Percentiles rank a stretch among this genome's conserved stretches.
Conservation (phyloP, 73 alveolate species). For the Breviolum minutum region DNA sequence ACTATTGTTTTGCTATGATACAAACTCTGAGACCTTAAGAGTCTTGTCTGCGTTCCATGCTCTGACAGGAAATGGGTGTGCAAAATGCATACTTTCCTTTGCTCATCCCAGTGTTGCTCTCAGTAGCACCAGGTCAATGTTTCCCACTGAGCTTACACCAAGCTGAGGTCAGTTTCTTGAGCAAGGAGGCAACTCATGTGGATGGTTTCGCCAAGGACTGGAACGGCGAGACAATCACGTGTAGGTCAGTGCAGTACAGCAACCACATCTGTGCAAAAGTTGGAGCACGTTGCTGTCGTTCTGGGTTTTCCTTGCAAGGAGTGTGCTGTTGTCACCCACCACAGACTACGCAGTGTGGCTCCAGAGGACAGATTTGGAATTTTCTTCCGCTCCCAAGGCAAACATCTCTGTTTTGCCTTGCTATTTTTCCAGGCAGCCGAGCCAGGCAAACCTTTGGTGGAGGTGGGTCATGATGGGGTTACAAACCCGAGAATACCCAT, state of each 20-base stretch:
- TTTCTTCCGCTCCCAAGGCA: too few species aligned
- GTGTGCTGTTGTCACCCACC: constrained; percentile 98
- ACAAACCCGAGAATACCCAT: neutral
- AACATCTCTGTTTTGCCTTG: neutral
- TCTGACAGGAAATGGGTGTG: constrained; percentile 96
- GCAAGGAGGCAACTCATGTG: constrained; percentile 97
- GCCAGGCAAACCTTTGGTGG: constrained; percentile 15
- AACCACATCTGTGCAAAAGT: neutral
- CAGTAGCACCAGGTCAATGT: neutral
- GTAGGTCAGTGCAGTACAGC: too few species aligned
- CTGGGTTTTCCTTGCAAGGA: constrained; percentile 69
- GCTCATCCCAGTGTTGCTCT: constrained; percentile 96
- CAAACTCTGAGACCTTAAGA: neutral
- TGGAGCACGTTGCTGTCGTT: neutral
- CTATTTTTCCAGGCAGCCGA: neutral
- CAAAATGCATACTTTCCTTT: constrained; percentile 98
- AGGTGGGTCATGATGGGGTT: constrained; percentile 1
- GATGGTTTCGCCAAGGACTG: constrained; percentile 98
- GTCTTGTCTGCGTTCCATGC: neutral
- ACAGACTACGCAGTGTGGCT: constrained; percentile 95
- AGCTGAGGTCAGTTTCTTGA: constrained; percentile 96
- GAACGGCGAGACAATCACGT: neutral
- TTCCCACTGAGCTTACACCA: neutral
- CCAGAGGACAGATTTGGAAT: neutral
- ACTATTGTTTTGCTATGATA: too few species aligned